Base-by-base conservation (phyloP, 225 moss, liverwort and hornwort species). In the Ulota crispa region DNA sequence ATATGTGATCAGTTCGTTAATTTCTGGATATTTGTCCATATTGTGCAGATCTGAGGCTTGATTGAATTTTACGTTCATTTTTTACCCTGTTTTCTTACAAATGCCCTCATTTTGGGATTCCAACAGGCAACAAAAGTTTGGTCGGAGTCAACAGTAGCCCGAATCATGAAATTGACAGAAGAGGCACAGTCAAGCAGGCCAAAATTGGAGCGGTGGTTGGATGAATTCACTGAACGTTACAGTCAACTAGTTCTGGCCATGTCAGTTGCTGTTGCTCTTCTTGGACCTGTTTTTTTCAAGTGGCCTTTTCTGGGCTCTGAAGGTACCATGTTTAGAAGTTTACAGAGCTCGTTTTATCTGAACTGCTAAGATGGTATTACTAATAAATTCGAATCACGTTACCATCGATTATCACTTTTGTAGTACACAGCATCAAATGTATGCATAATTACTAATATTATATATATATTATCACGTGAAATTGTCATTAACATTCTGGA, bases 61-160 rank as follows among this genome's bases (percentile, higher is more conserved):
- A 36, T 63, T 69, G 60, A 43, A 7, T 41, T 19, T 8, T 9
- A 18, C 57, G 39, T 52, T 70, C 16, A 28, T 14, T 34, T 64
- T 20, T 24, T 9, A 9, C 11, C 73, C 75, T 70, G 75, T 31
- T 42, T 19, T 77, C 26, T 36, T 26, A 9, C 4, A 2, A 67
- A 24, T 68, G 55, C 37, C 41, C 28, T 21, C 42, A 62, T 64
- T 68, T 26, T 41, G 18, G 32, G 36, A 56, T 57, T 79, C 5
- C 5, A 45, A 53, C 63, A 95, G 98, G 94, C 93, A 64, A 92
- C 92, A 41, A 94, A 92, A 87, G 55, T 71, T 62, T 99, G 99
- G 99, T 86, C 92, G 65, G 99, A 99, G 64, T 99, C 99, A 28
- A 99, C 99, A 52, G 94, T 99, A 63, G 96, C 99, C 80, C 92